These are phyloP conservation scores for Sugiyamaella novakii DNA, from an alignment of 1,139 yeast genomes.

Conservation along the genomic window DNA sequence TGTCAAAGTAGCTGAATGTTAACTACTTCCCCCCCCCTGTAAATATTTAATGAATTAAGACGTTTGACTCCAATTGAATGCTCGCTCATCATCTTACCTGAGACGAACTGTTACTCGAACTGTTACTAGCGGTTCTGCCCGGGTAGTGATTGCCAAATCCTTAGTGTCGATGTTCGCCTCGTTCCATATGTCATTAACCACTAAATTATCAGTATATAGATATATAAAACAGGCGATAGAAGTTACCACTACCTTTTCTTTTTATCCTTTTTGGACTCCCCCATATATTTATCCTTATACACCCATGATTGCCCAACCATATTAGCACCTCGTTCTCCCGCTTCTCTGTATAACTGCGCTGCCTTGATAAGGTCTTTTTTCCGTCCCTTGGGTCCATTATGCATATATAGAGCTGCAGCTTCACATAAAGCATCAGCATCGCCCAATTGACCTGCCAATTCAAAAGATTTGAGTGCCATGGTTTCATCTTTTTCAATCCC, in stretches of 20 bases:
- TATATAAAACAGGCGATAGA: too few species aligned
- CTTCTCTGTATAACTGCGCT: slow-evolving; percentile 70
- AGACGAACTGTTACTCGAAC: too few species aligned
- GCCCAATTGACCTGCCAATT: slow-evolving; percentile 70
- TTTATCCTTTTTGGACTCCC: slow-evolving; percentile 28
- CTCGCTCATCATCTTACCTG: too few species aligned
- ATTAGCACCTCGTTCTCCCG: slow-evolving; percentile 65
- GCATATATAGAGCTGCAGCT: slow-evolving; percentile 70
- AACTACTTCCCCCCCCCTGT: background rate
- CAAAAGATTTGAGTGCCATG: slow-evolving; percentile 61
- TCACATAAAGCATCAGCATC: slow-evolving; percentile 69
- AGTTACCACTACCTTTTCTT: slow-evolving; percentile 21
- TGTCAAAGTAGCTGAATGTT: slow-evolving; percentile 5
- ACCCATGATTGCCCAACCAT: slow-evolving; percentile 79
- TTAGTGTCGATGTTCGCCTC: too few species aligned
- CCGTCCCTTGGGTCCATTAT: slow-evolving; percentile 53
- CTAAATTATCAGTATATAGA: too few species aligned
- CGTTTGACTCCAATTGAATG: too few species aligned
- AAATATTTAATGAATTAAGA: slow-evolving; percentile 9
- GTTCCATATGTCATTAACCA: too few species aligned
- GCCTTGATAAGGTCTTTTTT: slow-evolving; percentile 66
- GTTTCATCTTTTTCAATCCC: slow-evolving; percentile 59
- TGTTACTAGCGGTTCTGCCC: too few species aligned
- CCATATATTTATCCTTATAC: slow-evolving; percentile 67
- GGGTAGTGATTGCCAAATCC: too few species aligned